These are phyloP conservation scores for Penstemon barbatus DNA, from an alignment of 257 asterid genomes.

Conservation along the genomic window DNA sequence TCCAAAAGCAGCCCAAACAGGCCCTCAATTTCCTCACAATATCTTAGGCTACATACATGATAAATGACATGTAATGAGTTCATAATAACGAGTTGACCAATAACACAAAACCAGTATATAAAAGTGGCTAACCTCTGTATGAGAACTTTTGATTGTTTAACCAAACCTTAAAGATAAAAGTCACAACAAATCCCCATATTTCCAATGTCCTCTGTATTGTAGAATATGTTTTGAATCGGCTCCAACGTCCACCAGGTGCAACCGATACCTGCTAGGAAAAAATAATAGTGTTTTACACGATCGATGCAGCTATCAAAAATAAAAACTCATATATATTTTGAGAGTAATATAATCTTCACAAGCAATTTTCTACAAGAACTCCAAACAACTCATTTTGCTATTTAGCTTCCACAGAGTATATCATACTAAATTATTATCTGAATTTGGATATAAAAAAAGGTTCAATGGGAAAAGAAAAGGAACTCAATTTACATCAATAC, in stretches of 20 bases:
- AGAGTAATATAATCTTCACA: background rate
- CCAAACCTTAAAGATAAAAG: conserved; percentile 83
- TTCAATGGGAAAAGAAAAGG: too few species aligned
- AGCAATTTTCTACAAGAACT: too few species aligned
- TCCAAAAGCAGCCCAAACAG: too few species aligned
- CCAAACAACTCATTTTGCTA: too few species aligned
- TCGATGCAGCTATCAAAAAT: conserved; percentile 8
- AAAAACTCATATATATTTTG: background rate
- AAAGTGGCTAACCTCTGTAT: conserved; percentile 66
- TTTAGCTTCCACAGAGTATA: too few species aligned
- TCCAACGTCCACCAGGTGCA: conserved; percentile 98
- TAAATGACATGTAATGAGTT: background rate
- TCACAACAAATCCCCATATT: conserved; percentile 93
- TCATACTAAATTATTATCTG: too few species aligned
- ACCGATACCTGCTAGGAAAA: conserved; percentile 73
- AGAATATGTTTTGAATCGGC: conserved; percentile 87
- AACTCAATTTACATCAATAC: too few species aligned
- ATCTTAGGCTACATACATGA: background rate
- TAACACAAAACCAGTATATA: background rate
- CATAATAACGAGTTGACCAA: conserved; percentile 6
- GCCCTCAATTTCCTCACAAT: background rate
- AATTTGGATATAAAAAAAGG: too few species aligned
- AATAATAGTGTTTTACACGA: conserved; percentile 9
- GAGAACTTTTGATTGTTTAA: conserved; percentile 79
- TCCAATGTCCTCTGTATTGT: conserved; percentile 94